These are phyloP conservation scores for Apiotrichum domesticum DNA, from an alignment of 1,284 basidiomycete genomes.

Conservation along the genomic window DNA sequence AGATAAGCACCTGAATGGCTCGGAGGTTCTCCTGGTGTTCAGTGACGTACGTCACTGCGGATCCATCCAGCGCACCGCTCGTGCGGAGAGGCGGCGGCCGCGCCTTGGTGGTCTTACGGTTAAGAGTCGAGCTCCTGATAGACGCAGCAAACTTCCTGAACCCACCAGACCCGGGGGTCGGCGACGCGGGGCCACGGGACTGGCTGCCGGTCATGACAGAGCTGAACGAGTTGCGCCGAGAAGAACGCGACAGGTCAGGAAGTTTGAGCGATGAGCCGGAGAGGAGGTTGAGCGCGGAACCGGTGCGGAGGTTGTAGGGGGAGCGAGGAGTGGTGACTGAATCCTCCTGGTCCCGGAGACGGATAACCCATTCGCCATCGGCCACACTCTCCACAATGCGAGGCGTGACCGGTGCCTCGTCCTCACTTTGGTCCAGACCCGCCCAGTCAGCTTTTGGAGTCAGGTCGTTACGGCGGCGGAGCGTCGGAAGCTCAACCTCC, in stretches of 20 bases:
- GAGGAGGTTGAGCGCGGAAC: not conserved
- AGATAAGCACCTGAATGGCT: conserved; percentile 61
- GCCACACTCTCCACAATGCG: conserved; percentile 3
- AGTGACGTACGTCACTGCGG: conserved; percentile 56
- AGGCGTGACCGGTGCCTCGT: not conserved
- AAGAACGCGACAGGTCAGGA: not conserved
- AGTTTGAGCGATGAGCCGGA: too few relatives aligned
- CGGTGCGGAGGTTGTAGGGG: not conserved
- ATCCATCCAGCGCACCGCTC: conserved; percentile 1
- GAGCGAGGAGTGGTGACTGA: not conserved
- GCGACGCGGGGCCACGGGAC: not conserved
- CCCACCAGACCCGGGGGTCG: not conserved
- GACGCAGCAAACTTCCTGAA: not conserved
- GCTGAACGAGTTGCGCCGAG: conserved; percentile 1
- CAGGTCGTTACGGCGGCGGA: not conserved
- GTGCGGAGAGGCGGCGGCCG: not conserved
- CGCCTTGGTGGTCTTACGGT: not conserved
- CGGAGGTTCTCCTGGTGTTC: conserved; percentile 77
- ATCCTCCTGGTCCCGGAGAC: not conserved
- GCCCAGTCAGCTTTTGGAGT: not conserved
- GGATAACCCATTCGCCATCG: conserved; percentile 2
- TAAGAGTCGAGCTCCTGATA: not conserved
- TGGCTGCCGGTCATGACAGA: not conserved
- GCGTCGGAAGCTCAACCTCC: conserved; percentile 5
- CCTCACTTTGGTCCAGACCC: not conserved